Conservation (phyloP, 768 basidiomycete species). For the Coprinopsis sp. region DNA sequence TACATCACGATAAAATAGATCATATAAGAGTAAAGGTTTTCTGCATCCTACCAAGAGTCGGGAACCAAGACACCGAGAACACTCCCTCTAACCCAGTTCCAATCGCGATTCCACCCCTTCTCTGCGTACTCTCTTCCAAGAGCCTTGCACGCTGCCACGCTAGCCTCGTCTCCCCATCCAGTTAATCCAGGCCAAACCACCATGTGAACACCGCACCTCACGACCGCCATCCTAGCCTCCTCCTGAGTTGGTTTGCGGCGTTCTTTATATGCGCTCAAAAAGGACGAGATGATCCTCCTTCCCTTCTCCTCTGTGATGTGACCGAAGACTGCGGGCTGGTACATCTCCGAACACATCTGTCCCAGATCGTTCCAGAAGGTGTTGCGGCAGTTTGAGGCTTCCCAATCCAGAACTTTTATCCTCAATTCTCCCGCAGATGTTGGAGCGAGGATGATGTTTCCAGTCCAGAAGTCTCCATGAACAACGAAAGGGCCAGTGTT, state of each 20-base stretch:
- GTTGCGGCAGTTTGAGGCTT: neutral
- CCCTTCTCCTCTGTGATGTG: neutral
- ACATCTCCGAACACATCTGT: slow-evolving; percentile 5
- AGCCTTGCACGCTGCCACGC: neutral
- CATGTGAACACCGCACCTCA: neutral
- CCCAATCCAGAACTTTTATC: slow-evolving; percentile 1
- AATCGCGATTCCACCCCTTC: slow-evolving; percentile 1
- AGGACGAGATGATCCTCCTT: neutral
- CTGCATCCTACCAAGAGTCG: too few relatives aligned
- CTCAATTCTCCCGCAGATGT: neutral
- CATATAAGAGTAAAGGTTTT: too few relatives aligned
- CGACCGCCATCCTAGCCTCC: neutral
- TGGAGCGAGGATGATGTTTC: neutral
- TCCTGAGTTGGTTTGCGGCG: neutral
- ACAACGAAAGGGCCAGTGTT: neutral
- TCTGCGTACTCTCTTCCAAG: neutral
- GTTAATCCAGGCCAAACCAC: neutral
- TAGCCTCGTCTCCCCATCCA: neutral
- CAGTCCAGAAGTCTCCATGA: slow-evolving; percentile 4
- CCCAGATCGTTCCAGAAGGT: slow-evolving; percentile 1
- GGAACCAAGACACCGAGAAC: neutral
- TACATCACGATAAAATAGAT: too few relatives aligned
- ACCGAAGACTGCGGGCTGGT: neutral
- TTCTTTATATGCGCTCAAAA: neutral
- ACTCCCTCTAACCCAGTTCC: neutral